Conservation (phyloP, 2,329 filamentous ascomycete species). For the Pseudocercospora ulei region DNA sequence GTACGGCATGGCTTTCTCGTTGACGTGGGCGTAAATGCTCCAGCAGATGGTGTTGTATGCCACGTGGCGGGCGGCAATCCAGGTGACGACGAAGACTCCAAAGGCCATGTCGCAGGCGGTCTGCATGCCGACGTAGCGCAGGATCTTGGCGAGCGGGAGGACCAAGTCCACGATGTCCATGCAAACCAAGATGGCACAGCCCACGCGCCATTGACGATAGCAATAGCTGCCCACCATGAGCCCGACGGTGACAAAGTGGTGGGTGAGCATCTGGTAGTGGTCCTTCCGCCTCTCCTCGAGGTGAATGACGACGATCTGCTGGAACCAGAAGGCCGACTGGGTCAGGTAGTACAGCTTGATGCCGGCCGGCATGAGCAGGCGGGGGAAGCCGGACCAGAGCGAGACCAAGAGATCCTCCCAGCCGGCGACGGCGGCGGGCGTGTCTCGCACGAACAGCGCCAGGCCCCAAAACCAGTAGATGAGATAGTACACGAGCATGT, state of each 20-base stretch:
- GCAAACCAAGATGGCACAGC: conserved; percentile 75
- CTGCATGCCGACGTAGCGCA: conserved; percentile 77
- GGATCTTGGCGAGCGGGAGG: conserved; percentile 72
- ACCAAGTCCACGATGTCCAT: conserved; percentile 92
- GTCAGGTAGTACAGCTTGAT: conserved; percentile 85
- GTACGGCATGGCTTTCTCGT: conserved; percentile 48
- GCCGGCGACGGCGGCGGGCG: conserved; percentile 21
- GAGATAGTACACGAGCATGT: conserved; percentile 74
- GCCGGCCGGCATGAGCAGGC: conserved; percentile 60
- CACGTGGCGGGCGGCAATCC: conserved; percentile 74
- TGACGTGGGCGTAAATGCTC: conserved; percentile 63
- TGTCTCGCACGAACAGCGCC: conserved; percentile 43
- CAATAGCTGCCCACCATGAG: conserved; percentile 75
- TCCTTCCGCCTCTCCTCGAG: conserved; percentile 93
- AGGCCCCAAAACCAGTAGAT: conserved; percentile 76
- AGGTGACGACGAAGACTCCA: conserved; percentile 72
- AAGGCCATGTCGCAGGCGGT: conserved; percentile 73
- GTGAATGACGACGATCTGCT: conserved; percentile 88
- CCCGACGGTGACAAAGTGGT: conserved; percentile 79
- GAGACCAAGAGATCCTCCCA: conserved; percentile 29
- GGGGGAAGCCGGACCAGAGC: conserved; percentile 77
- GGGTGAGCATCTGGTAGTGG: conserved; percentile 88
- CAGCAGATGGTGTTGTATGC: conserved; percentile 71
- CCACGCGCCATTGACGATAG: conserved; percentile 78
- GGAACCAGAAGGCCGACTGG: conserved; percentile 86